phyloP scores from a whole-genome alignment of 257 asterid genomes.

The Leonotis leonurus region DNA sequence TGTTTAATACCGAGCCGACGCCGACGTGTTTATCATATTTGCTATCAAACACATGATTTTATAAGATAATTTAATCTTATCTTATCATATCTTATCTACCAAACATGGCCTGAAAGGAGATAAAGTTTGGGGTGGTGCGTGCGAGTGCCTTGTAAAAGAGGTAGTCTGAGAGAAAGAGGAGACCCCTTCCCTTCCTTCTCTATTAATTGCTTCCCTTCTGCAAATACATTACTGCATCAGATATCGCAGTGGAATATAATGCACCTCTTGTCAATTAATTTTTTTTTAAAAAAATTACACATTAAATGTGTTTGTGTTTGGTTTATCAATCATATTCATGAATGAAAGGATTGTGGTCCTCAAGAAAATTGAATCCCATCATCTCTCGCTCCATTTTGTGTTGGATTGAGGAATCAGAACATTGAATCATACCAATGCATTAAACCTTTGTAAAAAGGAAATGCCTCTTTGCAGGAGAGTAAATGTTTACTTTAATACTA shows the following conservation, averaged over 20 bases:
- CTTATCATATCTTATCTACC: too few relatives aligned
- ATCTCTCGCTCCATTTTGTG: background rate
- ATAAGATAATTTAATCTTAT: too few relatives aligned
- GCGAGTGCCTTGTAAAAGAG: too few relatives aligned
- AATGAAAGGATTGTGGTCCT: slow-evolving; percentile 19
- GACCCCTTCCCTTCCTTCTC: too few relatives aligned
- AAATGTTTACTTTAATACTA: background rate
- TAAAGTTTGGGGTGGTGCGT: too few relatives aligned
- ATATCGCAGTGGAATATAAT: slow-evolving; percentile 15
- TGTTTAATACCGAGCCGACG: too few relatives aligned
- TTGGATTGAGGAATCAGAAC: slow-evolving; percentile 18
- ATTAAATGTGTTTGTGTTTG: background rate
- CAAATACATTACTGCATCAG: slow-evolving; percentile 15
- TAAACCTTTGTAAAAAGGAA: background rate
- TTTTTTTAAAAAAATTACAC: too few relatives aligned
- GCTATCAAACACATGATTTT: too few relatives aligned
- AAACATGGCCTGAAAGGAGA: too few relatives aligned
- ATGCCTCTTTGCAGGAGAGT: background rate
- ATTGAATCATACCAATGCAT: slow-evolving; percentile 16
- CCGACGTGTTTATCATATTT: too few relatives aligned
- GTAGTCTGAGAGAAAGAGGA: slow-evolving; percentile 14
- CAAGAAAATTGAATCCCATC: slow-evolving; percentile 4
- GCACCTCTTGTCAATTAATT: background rate
- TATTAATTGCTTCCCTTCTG: slow-evolving; percentile 9
- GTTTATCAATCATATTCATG: slow-evolving; percentile 12